Conservation (phyloP, 768 basidiomycete genomes). For the Rubroboletus satanas region DNA sequence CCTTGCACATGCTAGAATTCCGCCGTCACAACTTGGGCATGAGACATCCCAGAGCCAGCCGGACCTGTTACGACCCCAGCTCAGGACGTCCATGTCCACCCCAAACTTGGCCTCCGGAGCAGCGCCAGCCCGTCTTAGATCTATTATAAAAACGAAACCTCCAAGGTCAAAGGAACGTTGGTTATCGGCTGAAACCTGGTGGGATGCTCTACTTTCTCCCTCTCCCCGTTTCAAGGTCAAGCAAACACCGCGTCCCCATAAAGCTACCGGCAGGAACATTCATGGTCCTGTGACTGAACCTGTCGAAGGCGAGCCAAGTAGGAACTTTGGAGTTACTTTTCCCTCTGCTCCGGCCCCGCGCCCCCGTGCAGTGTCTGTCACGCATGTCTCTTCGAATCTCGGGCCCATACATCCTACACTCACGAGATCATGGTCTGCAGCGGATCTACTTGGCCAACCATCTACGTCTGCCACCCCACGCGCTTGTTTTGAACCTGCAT, state of each 20-base stretch:
- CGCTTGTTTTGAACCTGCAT: conserved; percentile 16
- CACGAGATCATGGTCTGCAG: conserved; percentile 21
- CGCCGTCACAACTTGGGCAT: conserved; percentile 9
- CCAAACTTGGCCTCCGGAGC: conserved; percentile 50
- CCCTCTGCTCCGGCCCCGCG: conserved; percentile 12
- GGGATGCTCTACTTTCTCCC: conserved; percentile 74
- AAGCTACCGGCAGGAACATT: conserved; percentile 29
- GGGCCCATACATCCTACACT: conserved; percentile 1
- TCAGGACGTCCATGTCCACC: conserved; percentile 61
- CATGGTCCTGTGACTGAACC: conserved; percentile 52
- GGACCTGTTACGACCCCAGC: neutral
- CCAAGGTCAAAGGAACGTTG: conserved; percentile 50
- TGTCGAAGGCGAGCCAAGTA: conserved; percentile 16
- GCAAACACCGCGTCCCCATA: conserved; percentile 24
- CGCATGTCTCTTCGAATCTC: neutral
- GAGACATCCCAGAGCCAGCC: neutral
- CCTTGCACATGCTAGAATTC: neutral
- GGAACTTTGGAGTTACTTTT: conserved; percentile 2
- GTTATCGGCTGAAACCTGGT: conserved; percentile 77
- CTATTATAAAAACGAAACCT: conserved; percentile 20
- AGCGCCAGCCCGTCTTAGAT: conserved; percentile 7
- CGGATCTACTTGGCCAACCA: conserved; percentile 15
- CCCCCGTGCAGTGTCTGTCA: conserved; percentile 21
- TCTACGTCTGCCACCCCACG: conserved; percentile 3
- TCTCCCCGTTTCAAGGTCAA: conserved; percentile 64